Percentiles rank a stretch among this genome's conserved stretches.
Evolutionary conservation across 2,329 filamentous ascomycete species (phyloP).

Genomic region (Xylogone sp.): DNA sequence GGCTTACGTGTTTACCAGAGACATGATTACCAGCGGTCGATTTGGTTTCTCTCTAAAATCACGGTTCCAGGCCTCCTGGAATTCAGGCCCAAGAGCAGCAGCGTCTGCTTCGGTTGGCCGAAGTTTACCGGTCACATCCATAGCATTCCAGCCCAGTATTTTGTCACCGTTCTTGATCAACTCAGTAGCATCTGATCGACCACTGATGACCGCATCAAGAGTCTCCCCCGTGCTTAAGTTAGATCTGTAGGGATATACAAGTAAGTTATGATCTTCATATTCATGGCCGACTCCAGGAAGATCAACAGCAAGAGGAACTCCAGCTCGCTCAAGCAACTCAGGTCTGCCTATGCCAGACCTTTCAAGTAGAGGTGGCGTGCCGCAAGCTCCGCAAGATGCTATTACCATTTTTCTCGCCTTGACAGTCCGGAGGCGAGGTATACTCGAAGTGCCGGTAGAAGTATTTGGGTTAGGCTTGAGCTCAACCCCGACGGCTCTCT

Average conservation of each 20-base stretch:
- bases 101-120: slow-evolving; percentile 53
- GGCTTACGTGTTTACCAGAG: neutral
- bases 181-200: slow-evolving; percentile 36
- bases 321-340: slow-evolving; percentile 39
- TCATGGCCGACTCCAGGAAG: slow-evolving; percentile 45
- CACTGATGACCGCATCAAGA: slow-evolving; percentile 43
- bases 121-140: slow-evolving; percentile 47
- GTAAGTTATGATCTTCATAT: slow-evolving; percentile 49
- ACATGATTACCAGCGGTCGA: slow-evolving; percentile 34
- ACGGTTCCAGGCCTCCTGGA: slow-evolving; percentile 45
- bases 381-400: slow-evolving; percentile 27
- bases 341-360: slow-evolving; percentile 52
- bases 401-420: slow-evolving; percentile 49
- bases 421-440: slow-evolving; percentile 32
- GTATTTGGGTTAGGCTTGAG: slow-evolving; percentile 43
- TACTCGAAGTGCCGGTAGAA: slow-evolving; percentile 26
- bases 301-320: slow-evolving; percentile 37
- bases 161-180: slow-evolving; percentile 41
- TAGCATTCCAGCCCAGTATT: slow-evolving; percentile 47
- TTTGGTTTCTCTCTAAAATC: slow-evolving; percentile 36
- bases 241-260: slow-evolving; percentile 45
- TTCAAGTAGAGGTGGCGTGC: slow-evolving; percentile 42
- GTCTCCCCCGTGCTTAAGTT: slow-evolving; percentile 39
- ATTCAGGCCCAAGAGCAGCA: slow-evolving; percentile 45
- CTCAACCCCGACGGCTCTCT: slow-evolving; percentile 50